Evolutionary conservation across 768 basidiomycete genomes (phyloP).

Genomic region (Hebeloma cylindrosporum): DNA sequence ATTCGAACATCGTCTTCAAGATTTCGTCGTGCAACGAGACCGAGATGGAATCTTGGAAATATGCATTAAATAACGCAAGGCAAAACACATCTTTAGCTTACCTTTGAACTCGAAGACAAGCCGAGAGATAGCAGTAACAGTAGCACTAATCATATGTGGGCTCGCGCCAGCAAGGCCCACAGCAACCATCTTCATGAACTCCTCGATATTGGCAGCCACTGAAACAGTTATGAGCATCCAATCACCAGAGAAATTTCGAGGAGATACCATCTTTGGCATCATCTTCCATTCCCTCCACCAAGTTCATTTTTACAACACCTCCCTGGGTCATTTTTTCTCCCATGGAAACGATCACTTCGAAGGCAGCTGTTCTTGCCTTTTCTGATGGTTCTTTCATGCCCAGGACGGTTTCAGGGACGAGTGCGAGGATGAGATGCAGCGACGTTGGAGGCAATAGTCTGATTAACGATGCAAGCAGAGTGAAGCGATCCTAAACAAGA

Average conservation of each 20-base stretch:
- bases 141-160: conserved; percentile 98
- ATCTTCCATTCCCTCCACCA: conserved; percentile 85
- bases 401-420: conserved; percentile 92
- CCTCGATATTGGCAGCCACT: conserved; percentile 77
- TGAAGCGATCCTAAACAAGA: conserved; percentile 71
- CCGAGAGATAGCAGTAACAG: conserved; percentile 90
- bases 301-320: conserved; percentile 73
- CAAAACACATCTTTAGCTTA: conserved; percentile 37
- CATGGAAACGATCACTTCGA: conserved; percentile 89
- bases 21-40: conserved; percentile 78
- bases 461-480: conserved; percentile 69
- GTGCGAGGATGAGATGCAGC: conserved; percentile 80
- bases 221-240: conserved; percentile 1
- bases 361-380: conserved; percentile 84
- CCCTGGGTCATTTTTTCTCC: conserved; percentile 88
- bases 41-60: conserved; percentile 60
- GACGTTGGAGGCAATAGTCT: conserved; percentile 64
- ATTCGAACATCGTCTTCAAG: conserved; percentile 82
- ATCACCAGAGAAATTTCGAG: neutral
- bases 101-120: conserved; percentile 96
- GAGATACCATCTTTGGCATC: conserved; percentile 45
- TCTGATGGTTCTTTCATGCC: conserved; percentile 94
- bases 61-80: neutral
- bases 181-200: conserved; percentile 95
- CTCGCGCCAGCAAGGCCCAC: conserved; percentile 91